Evolutionary conservation across 2,329 filamentous ascomycete species (phyloP).

Genomic region (Talaromyces sp.): DNA sequence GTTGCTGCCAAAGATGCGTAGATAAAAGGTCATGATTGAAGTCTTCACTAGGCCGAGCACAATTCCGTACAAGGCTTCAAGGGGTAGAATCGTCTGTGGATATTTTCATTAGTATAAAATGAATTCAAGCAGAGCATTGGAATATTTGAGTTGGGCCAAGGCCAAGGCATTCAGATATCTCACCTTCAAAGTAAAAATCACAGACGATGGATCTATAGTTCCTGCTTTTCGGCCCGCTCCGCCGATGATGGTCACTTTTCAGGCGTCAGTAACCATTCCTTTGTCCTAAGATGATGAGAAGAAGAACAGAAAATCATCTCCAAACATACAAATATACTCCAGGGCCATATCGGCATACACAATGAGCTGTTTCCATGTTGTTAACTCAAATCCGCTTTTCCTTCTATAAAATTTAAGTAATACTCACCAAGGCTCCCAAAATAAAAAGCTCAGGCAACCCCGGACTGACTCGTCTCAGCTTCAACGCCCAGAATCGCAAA

Average conservation of each 20-base stretch:
- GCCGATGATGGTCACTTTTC: background rate
- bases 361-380: background rate
- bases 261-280: background rate
- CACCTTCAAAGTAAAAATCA: background rate
- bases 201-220: background rate
- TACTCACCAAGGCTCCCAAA: background rate
- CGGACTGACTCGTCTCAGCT: background rate
- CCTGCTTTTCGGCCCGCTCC: background rate
- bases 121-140: too few species aligned
- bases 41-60: background rate
- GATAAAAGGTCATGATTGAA: background rate
- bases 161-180: constrained; percentile 14
- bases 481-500: background rate
- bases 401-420: background rate
- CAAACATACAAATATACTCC: background rate
- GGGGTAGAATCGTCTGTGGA: background rate
- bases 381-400: background rate
- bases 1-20: background rate
- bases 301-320: background rate
- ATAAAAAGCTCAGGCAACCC: background rate
- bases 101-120: constrained; percentile 5
- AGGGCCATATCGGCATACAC: background rate
- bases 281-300: background rate
- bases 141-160: too few species aligned
- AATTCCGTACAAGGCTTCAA: background rate